These are phyloP conservation scores for Limonium bicolor DNA, from an alignment of 148 eudicot genomes.

Conservation along the genomic window DNA sequence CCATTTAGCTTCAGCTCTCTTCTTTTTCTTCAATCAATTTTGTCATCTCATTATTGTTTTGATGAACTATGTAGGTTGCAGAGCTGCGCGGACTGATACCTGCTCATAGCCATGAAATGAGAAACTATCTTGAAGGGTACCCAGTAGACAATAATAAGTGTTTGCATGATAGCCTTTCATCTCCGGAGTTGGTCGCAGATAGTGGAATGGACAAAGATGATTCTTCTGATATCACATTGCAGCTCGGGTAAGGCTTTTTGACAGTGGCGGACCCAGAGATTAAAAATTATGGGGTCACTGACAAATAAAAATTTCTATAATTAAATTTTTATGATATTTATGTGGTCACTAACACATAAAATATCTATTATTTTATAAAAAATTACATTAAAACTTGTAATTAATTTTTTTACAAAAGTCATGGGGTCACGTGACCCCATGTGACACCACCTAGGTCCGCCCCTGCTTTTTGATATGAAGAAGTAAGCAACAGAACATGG, in stretches of 20 bases:
- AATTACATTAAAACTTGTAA: no score
- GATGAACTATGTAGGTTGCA: constrained; percentile 33
- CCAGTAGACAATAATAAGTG: constrained; percentile 15
- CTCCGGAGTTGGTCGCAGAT: constrained; percentile 20
- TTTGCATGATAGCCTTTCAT: constrained; percentile 14
- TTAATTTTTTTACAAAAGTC: no score
- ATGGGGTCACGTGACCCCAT: no score
- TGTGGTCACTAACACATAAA: no score
- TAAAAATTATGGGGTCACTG: no score
- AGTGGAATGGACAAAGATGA: constrained; percentile 24
- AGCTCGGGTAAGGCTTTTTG: constrained; percentile 6
- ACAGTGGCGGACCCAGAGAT: no score
- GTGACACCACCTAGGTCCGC: no score
- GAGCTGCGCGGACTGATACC: constrained; percentile 33
- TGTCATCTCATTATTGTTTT: background rate
- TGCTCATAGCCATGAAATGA: constrained; percentile 14
- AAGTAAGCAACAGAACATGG: no score
- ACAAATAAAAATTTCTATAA: no score
- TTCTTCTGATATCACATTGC: constrained; percentile 35
- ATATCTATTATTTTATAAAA: no score
- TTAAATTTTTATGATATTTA: no score
- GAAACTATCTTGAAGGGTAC: constrained; percentile 23
- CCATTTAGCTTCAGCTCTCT: background rate
- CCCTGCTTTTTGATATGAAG: no score
- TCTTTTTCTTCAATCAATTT: background rate